Percentiles rank a stretch among this genome's conserved stretches.
Conservation (phyloP, 1,284 basidiomycete genomes). For the Fomitopsis betulina region DNA sequence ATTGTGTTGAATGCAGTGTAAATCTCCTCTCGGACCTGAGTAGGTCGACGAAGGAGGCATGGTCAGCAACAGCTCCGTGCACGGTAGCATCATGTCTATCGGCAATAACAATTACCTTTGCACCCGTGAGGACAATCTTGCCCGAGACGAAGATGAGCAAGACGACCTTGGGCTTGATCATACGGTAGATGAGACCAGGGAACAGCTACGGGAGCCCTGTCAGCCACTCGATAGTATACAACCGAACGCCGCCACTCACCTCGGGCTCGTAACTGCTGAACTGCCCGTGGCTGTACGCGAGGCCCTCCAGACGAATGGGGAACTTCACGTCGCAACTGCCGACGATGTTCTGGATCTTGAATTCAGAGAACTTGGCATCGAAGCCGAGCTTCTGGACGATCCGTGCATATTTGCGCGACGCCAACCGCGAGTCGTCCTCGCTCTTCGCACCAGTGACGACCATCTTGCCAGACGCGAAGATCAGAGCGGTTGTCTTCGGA, state of each 20-base stretch:
- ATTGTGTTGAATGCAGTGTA: conserved; percentile 99
- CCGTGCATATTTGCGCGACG: conserved; percentile 97
- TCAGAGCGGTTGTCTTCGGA: conserved; percentile 98
- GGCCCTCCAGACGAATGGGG: conserved; percentile 96
- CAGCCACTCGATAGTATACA: background rate
- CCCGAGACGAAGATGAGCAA: conserved; percentile 98
- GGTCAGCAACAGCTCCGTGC: conserved; percentile 33
- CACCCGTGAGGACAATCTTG: conserved; percentile 98
- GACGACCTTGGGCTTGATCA: conserved; percentile 99
- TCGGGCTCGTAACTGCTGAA: conserved; percentile 98
- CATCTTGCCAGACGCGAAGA: conserved; percentile 99
- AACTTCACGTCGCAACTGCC: conserved; percentile 99
- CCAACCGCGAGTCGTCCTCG: conserved; percentile 95
- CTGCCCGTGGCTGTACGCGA: conserved; percentile 97
- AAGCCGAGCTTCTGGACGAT: conserved; percentile 99
- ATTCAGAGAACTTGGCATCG: conserved; percentile 99
- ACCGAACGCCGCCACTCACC: conserved; percentile 43
- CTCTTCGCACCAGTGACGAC: conserved; percentile 99
- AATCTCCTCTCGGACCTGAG: conserved; percentile 95
- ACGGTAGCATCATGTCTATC: conserved; percentile 8
- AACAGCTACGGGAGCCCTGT: conserved; percentile 65
- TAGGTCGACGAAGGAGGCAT: conserved; percentile 23
- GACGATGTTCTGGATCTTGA: conserved; percentile 99
- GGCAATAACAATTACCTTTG: conserved; percentile 67
- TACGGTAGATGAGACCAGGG: conserved; percentile 98